Base-by-base conservation (phyloP, 2,329 filamentous ascomycete species). In the Emergomyces pasteurianus region DNA sequence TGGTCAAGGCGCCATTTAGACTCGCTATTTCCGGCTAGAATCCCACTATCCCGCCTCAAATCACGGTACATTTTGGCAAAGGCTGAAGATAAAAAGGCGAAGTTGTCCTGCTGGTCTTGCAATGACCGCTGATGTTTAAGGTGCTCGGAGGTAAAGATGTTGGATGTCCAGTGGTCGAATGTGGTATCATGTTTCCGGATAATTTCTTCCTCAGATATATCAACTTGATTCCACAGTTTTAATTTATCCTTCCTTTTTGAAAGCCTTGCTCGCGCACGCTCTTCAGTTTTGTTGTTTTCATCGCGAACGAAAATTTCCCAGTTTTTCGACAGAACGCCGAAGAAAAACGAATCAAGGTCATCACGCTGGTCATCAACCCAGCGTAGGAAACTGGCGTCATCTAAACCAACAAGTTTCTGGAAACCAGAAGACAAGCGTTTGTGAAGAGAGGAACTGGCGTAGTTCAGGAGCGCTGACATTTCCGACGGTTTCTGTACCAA, bases 31-130 rank as follows among this genome's bases (percentile, higher is more conserved):
- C 87, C 83, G 58, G 87, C 85, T 62, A 96, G 88, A 0, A 97
- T 81, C 1, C 89, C 92, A 31, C 90, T 90, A 1, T 91, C 89
- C 23, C 91, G 84, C 64, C 83, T 83, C 60, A 96, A 77, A 62
- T 92, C 87, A 60, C 86, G 81, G 61, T 92, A 86, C 75, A 97
- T 87, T 69, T 87, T 90, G 5, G 83, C 82, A 70, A 94, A 91
- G 0, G 86, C 82, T 0, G 88, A 85, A 49, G 84, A 83, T 63
- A 95, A 82, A 70, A 90, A 96, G 0, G 82, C 81, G 61, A 89
- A 82, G 68, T 92, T 92, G 70, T 99, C 94, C 67, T 96, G 91
- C 68, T 96, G 90, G 68, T 99, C 95, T 73, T 99, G 94, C 59
- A 91, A 77, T 18, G 89, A 82, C 63, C 94, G 83, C 71, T 97